phyloP scores from a whole-genome alignment of 345 rosid species.

The Atalantia buxifolia region DNA sequence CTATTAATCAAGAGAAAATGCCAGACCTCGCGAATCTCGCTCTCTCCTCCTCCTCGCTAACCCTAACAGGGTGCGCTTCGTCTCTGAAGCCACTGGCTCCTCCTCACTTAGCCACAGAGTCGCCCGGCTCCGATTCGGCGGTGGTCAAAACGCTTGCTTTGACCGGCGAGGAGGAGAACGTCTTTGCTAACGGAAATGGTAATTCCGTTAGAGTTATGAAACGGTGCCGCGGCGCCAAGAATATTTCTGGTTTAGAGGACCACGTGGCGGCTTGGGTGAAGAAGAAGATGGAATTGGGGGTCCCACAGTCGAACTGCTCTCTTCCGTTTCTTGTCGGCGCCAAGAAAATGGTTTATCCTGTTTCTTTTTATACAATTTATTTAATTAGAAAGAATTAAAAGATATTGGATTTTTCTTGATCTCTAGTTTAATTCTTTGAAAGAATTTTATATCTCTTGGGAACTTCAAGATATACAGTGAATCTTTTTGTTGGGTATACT shows the following conservation, averaged over 20 bases:
- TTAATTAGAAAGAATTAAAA: not conserved
- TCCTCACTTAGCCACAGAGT: constrained; percentile 22
- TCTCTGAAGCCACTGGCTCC: constrained; percentile 7
- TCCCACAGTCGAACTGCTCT: constrained; percentile 34
- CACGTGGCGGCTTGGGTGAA: constrained; percentile 43
- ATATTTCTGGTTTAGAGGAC: constrained; percentile 33
- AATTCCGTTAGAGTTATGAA: constrained; percentile 21
- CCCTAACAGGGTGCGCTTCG: constrained; percentile 39
- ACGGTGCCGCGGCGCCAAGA: constrained; percentile 27
- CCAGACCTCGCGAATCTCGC: constrained; percentile 56
- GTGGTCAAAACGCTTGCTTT: constrained; percentile 26
- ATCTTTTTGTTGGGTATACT: not conserved
- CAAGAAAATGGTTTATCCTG: constrained; percentile 48
- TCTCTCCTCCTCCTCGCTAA: constrained; percentile 35
- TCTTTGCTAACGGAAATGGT: not conserved
- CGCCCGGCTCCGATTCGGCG: constrained; percentile 6
- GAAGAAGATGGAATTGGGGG: constrained; percentile 52
- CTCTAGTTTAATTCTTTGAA: not conserved
- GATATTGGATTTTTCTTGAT: not conserved
- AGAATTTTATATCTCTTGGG: no score
- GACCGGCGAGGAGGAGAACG: not conserved
- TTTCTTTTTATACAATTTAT: not conserved
- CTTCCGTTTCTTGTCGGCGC: constrained; percentile 80
- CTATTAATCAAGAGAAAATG: constrained; percentile 29
- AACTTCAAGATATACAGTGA: not conserved